phyloP scores from a whole-genome alignment of 305 asterid species.

The Salvia sclarea region DNA sequence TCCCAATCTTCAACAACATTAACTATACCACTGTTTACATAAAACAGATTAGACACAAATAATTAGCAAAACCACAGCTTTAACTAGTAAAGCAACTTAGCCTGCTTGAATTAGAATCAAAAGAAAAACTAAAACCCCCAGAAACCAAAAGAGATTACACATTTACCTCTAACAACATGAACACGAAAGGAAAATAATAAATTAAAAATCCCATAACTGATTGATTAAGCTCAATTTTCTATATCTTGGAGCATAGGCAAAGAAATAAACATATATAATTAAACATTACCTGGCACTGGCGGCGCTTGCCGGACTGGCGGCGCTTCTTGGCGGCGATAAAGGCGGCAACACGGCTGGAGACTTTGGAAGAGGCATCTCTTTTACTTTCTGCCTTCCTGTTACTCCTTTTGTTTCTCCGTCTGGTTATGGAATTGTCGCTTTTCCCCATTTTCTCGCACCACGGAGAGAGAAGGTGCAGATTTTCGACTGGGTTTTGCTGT shows the following conservation, averaged over 20 bases:
- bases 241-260: not conserved
- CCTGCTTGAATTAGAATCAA: not conserved
- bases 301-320: slow-evolving; percentile 86
- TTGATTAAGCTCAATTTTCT: not conserved
- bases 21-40: not conserved
- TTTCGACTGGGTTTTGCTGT: slow-evolving; percentile 23
- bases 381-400: slow-evolving; percentile 51
- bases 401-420: slow-evolving; percentile 64
- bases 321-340: slow-evolving; percentile 96
- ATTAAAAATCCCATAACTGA: not conserved
- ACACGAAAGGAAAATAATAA: not conserved
- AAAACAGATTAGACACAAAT: not conserved
- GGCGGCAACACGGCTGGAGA: slow-evolving; percentile 57
- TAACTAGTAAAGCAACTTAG: not conserved
- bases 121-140: not conserved
- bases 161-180: not conserved
- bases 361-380: slow-evolving; percentile 47
- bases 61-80: not conserved
- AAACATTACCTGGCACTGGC: slow-evolving; percentile 69
- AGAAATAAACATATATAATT: too few relatives aligned
- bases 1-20: slow-evolving; percentile 13
- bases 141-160: not conserved
- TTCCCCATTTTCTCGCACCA: slow-evolving; percentile 56
- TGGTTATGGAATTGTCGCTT: slow-evolving; percentile 76
- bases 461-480: not conserved